phyloP scores from a whole-genome alignment of 2,329 filamentous ascomycete species.

The Metarhizium guizhouense region DNA sequence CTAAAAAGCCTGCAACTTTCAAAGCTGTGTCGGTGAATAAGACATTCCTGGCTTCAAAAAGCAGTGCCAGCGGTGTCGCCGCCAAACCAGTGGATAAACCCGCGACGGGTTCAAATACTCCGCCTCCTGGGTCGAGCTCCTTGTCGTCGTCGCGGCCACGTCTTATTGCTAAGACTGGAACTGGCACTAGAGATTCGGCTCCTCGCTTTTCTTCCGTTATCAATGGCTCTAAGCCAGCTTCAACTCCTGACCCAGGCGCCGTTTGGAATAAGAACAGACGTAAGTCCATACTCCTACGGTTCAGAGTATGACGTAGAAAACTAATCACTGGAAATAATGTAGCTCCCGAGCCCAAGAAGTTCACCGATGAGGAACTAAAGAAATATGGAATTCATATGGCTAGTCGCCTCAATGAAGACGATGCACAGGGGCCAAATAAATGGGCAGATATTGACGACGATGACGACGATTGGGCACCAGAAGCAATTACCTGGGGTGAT shows the following conservation, averaged over 20 bases:
- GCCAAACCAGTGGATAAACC: slow-evolving; percentile 45
- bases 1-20: slow-evolving; percentile 71
- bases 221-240: slow-evolving; percentile 50
- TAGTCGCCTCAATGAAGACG: slow-evolving; percentile 67
- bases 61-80: slow-evolving; percentile 30
- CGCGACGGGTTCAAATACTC: slow-evolving; percentile 34
- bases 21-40: slow-evolving; percentile 82
- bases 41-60: slow-evolving; percentile 71
- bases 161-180: slow-evolving; percentile 66
- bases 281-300: slow-evolving; percentile 33
- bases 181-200: slow-evolving; percentile 44
- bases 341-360: slow-evolving; percentile 66
- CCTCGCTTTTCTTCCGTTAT: slow-evolving; percentile 31
- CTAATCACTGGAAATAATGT: slow-evolving; percentile 39
- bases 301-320: neutral
- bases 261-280: slow-evolving; percentile 89
- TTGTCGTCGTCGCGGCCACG: slow-evolving; percentile 55
- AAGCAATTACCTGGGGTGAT: slow-evolving; percentile 81
- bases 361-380: slow-evolving; percentile 80
- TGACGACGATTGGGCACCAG: slow-evolving; percentile 78
- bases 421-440: slow-evolving; percentile 65
- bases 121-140: slow-evolving; percentile 35
- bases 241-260: slow-evolving; percentile 60
- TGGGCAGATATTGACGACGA: slow-evolving; percentile 90
- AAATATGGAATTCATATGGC: slow-evolving; percentile 83